These are phyloP conservation scores for Termitomyces sp. DNA, from an alignment of 768 basidiomycete genomes.

Conservation along the genomic window DNA sequence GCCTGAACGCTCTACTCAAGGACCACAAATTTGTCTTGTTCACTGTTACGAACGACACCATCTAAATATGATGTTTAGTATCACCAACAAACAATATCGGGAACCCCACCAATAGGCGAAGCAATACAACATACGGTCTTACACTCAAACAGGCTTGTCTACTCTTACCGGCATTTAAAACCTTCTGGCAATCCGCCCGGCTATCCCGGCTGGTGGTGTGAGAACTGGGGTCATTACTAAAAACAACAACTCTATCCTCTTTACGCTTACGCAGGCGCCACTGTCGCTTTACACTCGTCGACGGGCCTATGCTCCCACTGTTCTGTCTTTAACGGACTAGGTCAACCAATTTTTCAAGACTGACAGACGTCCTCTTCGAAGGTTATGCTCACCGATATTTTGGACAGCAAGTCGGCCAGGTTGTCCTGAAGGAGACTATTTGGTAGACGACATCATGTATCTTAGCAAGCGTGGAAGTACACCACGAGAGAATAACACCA, in stretches of 20 bases:
- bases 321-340: constrained; percentile 53
- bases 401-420: constrained; percentile 21
- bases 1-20: too few relatives aligned
- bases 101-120: too few relatives aligned
- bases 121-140: constrained; percentile 35
- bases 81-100: too few relatives aligned
- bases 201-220: constrained; percentile 50
- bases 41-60: too few relatives aligned
- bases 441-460: constrained; percentile 13
- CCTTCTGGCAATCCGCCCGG: constrained; percentile 45
- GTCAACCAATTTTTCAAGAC: constrained; percentile 48
- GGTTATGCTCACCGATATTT: constrained; percentile 31
- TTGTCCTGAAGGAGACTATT: constrained; percentile 19
- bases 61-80: too few relatives aligned
- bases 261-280: constrained; percentile 62
- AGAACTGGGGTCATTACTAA: constrained; percentile 51
- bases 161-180: constrained; percentile 38
- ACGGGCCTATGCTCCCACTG: constrained; percentile 42
- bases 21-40: too few relatives aligned
- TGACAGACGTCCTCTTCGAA: background rate
- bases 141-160: constrained; percentile 53
- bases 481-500: too few relatives aligned
- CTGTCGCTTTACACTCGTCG: constrained; percentile 54
- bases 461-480: background rate
- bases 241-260: constrained; percentile 46